Conservation (phyloP, 2,329 filamentous ascomycete species). For the Monilinia laxa region DNA sequence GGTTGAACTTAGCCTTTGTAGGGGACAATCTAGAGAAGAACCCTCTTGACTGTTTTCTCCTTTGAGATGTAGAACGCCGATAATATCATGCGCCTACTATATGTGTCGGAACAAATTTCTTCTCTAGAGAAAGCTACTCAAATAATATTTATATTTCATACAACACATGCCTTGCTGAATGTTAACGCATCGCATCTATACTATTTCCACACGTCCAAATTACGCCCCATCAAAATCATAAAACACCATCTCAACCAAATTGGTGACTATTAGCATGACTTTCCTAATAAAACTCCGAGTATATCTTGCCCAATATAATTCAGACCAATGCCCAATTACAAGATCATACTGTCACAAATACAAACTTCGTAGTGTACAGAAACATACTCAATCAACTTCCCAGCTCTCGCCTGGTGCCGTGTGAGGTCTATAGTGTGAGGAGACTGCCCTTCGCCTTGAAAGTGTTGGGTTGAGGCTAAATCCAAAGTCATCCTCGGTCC, state of each 20-base stretch:
- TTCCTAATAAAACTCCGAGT: constrained; percentile 5
- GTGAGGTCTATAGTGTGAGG: neutral
- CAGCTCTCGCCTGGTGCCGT: constrained; percentile 27
- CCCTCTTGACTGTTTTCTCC: no score
- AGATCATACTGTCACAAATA: constrained; percentile 14
- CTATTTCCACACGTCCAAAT: neutral
- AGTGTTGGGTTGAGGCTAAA: constrained; percentile 38
- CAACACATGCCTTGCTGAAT: neutral
- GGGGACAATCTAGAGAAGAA: no score
- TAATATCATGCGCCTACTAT: neutral
- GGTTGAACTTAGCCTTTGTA: no score
- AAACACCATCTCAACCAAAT: constrained; percentile 8
- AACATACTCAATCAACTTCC: constrained; percentile 30
- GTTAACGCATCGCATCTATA: constrained; percentile 1
- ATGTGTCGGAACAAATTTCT: neutral
- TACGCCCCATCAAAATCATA: constrained; percentile 2
- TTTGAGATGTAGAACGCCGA: no score
- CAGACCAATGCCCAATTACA: constrained; percentile 7
- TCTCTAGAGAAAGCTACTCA: neutral
- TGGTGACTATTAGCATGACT: neutral
- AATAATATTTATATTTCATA: neutral
- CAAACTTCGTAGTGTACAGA: constrained; percentile 5
- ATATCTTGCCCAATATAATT: neutral
- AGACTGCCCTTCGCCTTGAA: constrained; percentile 16
- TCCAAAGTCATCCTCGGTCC: constrained; percentile 59